Conservation (phyloP, 1,284 basidiomycete genomes). For the Prillingera fragicola region DNA sequence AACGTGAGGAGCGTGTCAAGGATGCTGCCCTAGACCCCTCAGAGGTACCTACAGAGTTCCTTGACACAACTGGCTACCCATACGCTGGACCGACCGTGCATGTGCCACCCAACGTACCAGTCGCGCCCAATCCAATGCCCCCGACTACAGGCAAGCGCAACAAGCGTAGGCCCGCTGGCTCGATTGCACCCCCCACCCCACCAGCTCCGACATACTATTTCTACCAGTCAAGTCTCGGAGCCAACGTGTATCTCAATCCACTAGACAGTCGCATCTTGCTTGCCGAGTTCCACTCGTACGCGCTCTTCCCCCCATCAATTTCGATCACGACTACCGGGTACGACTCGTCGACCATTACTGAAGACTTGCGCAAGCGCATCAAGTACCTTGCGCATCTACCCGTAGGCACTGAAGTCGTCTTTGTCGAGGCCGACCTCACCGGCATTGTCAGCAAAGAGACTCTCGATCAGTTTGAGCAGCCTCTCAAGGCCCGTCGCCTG, state of each 20-base stretch:
- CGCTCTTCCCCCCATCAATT: conserved; percentile 77
- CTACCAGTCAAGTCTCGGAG: conserved; percentile 89
- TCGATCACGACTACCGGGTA: conserved; percentile 70
- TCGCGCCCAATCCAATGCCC: conserved; percentile 42
- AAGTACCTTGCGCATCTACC: conserved; percentile 93
- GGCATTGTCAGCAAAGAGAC: conserved; percentile 66
- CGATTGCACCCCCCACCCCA: conserved; percentile 24
- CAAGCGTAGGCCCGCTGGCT: conserved; percentile 23
- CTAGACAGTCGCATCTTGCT: conserved; percentile 91
- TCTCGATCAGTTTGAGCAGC: conserved; percentile 70
- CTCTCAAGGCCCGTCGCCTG: conserved; percentile 67
- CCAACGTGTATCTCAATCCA: conserved; percentile 88
- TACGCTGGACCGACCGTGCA: conserved; percentile 13
- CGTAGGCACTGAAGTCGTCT: conserved; percentile 86
- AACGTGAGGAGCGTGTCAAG: conserved; percentile 27
- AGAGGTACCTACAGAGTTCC: conserved; percentile 12
- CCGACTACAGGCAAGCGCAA: conserved; percentile 8
- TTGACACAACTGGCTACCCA: not conserved
- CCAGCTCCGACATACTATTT: conserved; percentile 65
- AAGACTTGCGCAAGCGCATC: conserved; percentile 85
- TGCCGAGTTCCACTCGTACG: conserved; percentile 74
- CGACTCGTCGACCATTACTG: conserved; percentile 63
- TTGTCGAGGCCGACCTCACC: conserved; percentile 81
- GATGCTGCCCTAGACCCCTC: conserved; percentile 11
- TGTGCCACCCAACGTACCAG: conserved; percentile 36